A percentile compares a stretch with the other conserved stretches of the same genome.
phyloP scores from a whole-genome alignment of 1,139 yeast genomes.

The Saccharomyces hybrid region DNA sequence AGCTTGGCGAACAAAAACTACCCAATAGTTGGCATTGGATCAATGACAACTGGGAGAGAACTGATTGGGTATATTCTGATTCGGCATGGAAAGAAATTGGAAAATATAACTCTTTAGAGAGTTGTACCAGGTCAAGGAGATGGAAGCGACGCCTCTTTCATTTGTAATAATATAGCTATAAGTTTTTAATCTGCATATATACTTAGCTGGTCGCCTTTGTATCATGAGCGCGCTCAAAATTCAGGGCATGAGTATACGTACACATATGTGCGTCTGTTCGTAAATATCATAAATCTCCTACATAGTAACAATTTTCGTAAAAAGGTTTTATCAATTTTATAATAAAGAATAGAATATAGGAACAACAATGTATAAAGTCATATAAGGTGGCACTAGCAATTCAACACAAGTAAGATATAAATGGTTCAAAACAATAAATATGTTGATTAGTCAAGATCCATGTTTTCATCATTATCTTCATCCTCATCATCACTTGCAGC shows the following conservation, averaged over 20 bases:
- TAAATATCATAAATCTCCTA: background rate
- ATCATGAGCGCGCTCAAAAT: background rate
- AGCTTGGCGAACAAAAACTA: slow-evolving; percentile 11
- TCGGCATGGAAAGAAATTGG: slow-evolving; percentile 26
- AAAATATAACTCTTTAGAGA: slow-evolving; percentile 20
- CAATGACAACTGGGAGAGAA: slow-evolving; percentile 24
- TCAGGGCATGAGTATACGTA: too few species aligned
- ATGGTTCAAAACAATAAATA: background rate
- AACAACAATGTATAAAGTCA: background rate
- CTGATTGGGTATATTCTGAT: slow-evolving; percentile 24
- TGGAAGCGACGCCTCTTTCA: slow-evolving; percentile 20
- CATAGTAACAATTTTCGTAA: background rate
- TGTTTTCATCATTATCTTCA: slow-evolving; percentile 22
- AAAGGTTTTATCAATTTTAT: slow-evolving; percentile 1
- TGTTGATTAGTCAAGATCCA: slow-evolving; percentile 4
- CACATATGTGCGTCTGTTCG: background rate
- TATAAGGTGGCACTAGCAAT: background rate
- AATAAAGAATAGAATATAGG: background rate
- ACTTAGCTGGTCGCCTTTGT: background rate
- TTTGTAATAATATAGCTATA: slow-evolving; percentile 24
- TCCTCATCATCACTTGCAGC: slow-evolving; percentile 32
- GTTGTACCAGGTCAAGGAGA: slow-evolving; percentile 24
- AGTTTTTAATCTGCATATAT: background rate
- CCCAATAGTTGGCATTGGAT: slow-evolving; percentile 25
- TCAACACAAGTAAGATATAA: background rate